These are phyloP conservation scores for Bruguiera parviflora DNA, from an alignment of 345 rosid genomes.

Conservation along the genomic window DNA sequence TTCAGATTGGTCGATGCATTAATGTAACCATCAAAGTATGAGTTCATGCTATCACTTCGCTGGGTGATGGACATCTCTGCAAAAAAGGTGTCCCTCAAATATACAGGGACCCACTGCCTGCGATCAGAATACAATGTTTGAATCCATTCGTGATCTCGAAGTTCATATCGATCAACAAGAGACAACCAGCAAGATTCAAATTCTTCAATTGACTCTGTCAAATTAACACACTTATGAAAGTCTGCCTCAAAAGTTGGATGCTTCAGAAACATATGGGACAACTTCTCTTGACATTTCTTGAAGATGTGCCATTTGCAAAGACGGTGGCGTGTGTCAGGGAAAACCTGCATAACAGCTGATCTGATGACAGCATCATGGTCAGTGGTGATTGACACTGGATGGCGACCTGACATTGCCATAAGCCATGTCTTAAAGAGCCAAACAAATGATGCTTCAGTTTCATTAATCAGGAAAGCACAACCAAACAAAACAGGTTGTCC, in stretches of 20 bases:
- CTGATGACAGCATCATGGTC: constrained; percentile 59
- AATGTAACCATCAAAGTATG: constrained; percentile 57
- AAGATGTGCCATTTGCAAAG: constrained; percentile 51
- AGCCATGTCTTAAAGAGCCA: constrained; percentile 84
- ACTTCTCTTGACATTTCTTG: constrained; percentile 58
- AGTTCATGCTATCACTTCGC: constrained; percentile 35
- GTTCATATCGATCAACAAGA: constrained; percentile 45
- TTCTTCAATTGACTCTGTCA: constrained; percentile 49
- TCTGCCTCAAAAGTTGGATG: constrained; percentile 68
- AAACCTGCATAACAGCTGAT: constrained; percentile 53
- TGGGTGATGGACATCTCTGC: constrained; percentile 48
- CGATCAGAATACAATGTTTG: constrained; percentile 55
- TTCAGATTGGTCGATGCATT: constrained; percentile 57
- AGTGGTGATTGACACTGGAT: constrained; percentile 64
- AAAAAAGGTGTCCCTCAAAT: constrained; percentile 53
- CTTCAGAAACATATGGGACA: constrained; percentile 48
- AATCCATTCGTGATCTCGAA: constrained; percentile 63
- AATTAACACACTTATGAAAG: constrained; percentile 51
- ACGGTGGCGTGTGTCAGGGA: constrained; percentile 54
- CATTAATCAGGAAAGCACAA: constrained; percentile 55
- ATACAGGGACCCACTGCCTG: constrained; percentile 75
- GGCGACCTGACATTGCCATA: constrained; percentile 57
- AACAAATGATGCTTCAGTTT: constrained; percentile 55
- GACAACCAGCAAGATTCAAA: constrained; percentile 67
- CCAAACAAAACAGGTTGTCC: constrained; percentile 75